phyloP scores from a whole-genome alignment of 2,329 filamentous ascomycete species.

The Chalaropsis ovoidea region DNA sequence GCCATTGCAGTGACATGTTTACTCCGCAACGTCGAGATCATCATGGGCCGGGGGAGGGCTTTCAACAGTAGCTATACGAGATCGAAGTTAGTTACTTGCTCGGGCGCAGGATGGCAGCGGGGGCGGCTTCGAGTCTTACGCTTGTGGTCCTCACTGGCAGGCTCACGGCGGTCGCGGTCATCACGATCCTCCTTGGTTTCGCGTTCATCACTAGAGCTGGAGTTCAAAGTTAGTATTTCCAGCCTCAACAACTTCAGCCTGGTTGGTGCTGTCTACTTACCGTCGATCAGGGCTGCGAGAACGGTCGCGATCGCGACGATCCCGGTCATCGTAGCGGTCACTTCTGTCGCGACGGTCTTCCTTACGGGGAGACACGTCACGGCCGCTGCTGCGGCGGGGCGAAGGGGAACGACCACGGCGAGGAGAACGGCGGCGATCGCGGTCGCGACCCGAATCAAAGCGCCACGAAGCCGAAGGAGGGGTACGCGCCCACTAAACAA shows the following conservation, averaged over 20 bases:
- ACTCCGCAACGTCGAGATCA: conserved; percentile 91
- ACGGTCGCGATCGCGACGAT: conserved; percentile 62
- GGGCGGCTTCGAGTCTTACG: conserved; percentile 42
- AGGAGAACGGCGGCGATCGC: conserved; percentile 54
- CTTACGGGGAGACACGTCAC: conserved; percentile 74
- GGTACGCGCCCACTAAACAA: conserved; percentile 81
- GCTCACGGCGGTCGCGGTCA: conserved; percentile 64
- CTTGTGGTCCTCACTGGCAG: conserved; percentile 86
- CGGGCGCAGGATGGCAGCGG: background rate
- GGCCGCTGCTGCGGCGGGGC: conserved; percentile 63
- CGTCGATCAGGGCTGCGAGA: conserved; percentile 59
- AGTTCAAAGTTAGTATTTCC: conserved; percentile 24
- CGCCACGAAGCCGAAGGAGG: conserved; percentile 97
- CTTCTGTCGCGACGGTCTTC: conserved; percentile 68
- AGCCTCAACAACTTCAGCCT: no score
- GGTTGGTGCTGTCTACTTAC: no score
- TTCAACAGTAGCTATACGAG: conserved; percentile 40
- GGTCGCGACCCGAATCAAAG: conserved; percentile 83
- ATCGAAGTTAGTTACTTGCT: background rate
- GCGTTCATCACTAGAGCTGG: conserved; percentile 37
- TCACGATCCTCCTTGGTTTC: conserved; percentile 57
- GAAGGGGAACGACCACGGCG: conserved; percentile 63
- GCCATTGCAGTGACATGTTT: conserved; percentile 28
- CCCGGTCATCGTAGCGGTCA: conserved; percentile 67
- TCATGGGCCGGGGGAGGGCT: conserved; percentile 78